These are phyloP conservation scores for Perkinsus olseni DNA, from an alignment of 169 alveolate genomes.

Conservation along the genomic window DNA sequence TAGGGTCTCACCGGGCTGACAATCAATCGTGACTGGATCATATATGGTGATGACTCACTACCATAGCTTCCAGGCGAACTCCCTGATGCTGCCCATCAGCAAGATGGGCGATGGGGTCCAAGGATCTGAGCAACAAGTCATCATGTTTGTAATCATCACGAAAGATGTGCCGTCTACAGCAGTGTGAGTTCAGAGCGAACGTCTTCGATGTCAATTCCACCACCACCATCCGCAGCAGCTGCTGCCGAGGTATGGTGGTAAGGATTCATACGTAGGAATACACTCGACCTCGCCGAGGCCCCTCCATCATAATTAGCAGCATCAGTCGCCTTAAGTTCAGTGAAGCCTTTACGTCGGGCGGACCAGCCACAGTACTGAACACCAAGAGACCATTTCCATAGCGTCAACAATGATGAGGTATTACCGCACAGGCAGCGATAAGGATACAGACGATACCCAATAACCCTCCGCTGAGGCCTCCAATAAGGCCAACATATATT, in stretches of 20 bases:
- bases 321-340: background rate
- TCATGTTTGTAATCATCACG: too few species aligned
- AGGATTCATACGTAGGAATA: background rate
- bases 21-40: too few species aligned
- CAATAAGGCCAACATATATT: background rate
- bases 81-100: too few species aligned
- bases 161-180: too few species aligned
- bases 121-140: too few species aligned
- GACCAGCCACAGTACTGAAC: background rate
- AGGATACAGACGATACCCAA: background rate
- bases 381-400: background rate
- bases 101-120: too few species aligned
- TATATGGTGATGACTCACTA: background rate
- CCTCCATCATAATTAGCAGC: background rate
- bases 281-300: background rate
- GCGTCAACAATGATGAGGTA: background rate
- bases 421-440: background rate
- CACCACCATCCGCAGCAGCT: too few species aligned
- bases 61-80: background rate
- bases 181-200: too few species aligned
- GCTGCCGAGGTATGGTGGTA: too few species aligned
- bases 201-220: too few species aligned
- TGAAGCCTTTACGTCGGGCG: background rate
- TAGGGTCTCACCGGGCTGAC: background rate
- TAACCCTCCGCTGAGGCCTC: background rate